A percentile compares a stretch with the other conserved stretches of the same genome.
Conservation (phyloP, 1,139 yeast species). For the Saccharomyces uvarum region DNA sequence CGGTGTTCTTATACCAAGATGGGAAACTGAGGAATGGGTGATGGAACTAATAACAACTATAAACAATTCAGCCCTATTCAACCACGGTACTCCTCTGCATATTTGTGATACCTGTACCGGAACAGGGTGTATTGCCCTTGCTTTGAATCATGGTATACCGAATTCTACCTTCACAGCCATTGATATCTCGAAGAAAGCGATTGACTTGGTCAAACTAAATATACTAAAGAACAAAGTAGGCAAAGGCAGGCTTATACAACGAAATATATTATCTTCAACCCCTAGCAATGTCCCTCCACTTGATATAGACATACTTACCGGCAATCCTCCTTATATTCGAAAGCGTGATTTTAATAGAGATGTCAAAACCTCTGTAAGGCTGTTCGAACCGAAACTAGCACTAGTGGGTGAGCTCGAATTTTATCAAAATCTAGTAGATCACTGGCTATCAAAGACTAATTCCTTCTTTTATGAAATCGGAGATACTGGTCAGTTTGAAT, state of each 20-base stretch:
- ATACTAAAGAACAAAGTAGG: slow-evolving; percentile 5
- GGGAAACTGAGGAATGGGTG: slow-evolving; percentile 96
- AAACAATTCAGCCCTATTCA: neutral
- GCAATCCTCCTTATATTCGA: slow-evolving; percentile 90
- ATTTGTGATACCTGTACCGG: slow-evolving; percentile 83
- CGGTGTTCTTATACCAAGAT: slow-evolving; percentile 78
- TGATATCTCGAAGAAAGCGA: slow-evolving; percentile 55
- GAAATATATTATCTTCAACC: neutral
- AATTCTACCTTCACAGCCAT: slow-evolving; percentile 39
- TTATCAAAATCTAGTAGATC: slow-evolving; percentile 47
- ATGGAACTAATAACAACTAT: slow-evolving; percentile 36
- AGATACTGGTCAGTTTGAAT: slow-evolving; percentile 28
- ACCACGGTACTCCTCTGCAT: slow-evolving; percentile 10
- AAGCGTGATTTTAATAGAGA: slow-evolving; percentile 35
- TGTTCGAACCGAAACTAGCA: slow-evolving; percentile 72
- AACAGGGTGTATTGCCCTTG: slow-evolving; percentile 75
- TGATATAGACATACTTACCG: slow-evolving; percentile 47
- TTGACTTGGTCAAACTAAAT: slow-evolving; percentile 46
- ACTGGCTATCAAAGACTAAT: slow-evolving; percentile 24
- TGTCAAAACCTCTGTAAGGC: slow-evolving; percentile 53
- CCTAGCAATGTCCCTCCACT: neutral
- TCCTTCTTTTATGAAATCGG: slow-evolving; percentile 43
- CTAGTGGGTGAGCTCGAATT: slow-evolving; percentile 69
- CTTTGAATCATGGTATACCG: slow-evolving; percentile 23
- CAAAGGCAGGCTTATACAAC: neutral